A percentile compares a stretch with the other conserved stretches of the same genome.
Conservation (phyloP, 2,329 filamentous ascomycete genomes). For the Pseudogymnoascus sp. region DNA sequence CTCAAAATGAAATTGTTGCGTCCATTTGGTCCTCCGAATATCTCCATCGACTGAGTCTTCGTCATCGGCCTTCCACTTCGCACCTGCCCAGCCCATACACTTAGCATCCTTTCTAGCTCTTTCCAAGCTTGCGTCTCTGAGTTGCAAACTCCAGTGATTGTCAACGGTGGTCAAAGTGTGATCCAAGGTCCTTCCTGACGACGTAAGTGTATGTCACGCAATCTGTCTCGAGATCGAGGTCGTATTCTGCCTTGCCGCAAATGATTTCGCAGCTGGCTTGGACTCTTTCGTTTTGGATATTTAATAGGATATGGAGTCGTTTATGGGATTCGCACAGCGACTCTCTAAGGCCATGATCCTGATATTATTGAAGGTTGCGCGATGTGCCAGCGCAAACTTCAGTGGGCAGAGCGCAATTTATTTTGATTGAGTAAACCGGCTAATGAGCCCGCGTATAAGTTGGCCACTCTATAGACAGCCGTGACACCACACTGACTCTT, state of each 20-base stretch:
- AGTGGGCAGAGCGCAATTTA: no score
- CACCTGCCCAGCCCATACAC: slow-evolving; percentile 4
- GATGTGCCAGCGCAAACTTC: no score
- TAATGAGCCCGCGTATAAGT: no score
- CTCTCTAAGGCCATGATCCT: no score
- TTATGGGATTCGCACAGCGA: neutral
- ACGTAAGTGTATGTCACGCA: slow-evolving; percentile 8
- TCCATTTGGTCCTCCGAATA: slow-evolving; percentile 1
- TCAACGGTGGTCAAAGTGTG: slow-evolving; percentile 13
- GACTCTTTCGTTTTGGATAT: slow-evolving; percentile 11
- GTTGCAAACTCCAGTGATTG: slow-evolving; percentile 13
- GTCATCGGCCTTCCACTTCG: slow-evolving; percentile 14
- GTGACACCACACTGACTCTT: no score
- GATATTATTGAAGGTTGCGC: no score
- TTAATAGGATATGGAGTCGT: neutral
- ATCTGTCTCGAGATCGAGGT: no score
- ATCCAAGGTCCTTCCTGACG: slow-evolving; percentile 14
- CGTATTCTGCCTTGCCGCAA: no score
- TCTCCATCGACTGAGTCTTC: slow-evolving; percentile 1
- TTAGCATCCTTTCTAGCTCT: slow-evolving; percentile 13
- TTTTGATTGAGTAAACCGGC: no score
- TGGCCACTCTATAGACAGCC: no score
- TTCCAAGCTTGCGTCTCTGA: slow-evolving; percentile 13
- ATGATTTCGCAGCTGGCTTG: slow-evolving; percentile 16
- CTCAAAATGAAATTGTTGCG: neutral